These are phyloP conservation scores for Peterozyma toletana DNA, from an alignment of 805 yeast species.

Conservation along the genomic window DNA sequence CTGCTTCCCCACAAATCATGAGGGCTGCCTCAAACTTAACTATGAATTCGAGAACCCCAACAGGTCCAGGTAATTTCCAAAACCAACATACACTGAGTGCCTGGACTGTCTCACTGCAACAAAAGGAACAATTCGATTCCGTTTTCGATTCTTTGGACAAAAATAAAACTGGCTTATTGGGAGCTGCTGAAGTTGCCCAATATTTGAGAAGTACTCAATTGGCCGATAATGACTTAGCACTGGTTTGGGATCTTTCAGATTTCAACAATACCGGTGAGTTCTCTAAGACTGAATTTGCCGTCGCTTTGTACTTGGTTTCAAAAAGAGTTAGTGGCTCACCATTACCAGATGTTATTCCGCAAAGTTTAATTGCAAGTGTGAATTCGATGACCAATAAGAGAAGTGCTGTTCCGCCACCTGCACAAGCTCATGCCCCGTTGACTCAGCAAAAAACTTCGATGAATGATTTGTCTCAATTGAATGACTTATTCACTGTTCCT, in stretches of 20 bases:
- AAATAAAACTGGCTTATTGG: constrained; percentile 48
- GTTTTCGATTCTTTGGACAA: constrained; percentile 79
- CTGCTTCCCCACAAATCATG: neutral
- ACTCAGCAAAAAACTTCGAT: constrained; percentile 42
- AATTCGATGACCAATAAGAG: constrained; percentile 3
- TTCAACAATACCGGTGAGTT: constrained; percentile 80
- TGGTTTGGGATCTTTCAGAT: constrained; percentile 93
- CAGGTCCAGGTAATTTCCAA: neutral
- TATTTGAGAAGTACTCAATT: constrained; percentile 85
- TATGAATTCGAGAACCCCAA: constrained; percentile 5
- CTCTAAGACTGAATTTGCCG: constrained; percentile 75
- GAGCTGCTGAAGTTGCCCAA: constrained; percentile 78
- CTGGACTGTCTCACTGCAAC: constrained; percentile 65
- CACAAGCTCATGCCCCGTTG: constrained; percentile 18
- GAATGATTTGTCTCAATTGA: constrained; percentile 58
- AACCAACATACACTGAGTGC: constrained; percentile 3
- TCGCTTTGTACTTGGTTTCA: constrained; percentile 91
- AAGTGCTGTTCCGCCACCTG: constrained; percentile 8
- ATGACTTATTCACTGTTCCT: constrained; percentile 45
- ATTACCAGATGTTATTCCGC: constrained; percentile 76
- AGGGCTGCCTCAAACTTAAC: neutral
- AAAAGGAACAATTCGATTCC: constrained; percentile 69
- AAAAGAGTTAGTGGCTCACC: constrained; percentile 71
- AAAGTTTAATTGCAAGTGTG: constrained; percentile 38
- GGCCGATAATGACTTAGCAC: constrained; percentile 76